Percentiles rank a stretch among this genome's conserved stretches.
These are phyloP conservation scores for Singerocomus rubriflavus DNA, from an alignment of 1,284 basidiomycete genomes.

Conservation along the genomic window DNA sequence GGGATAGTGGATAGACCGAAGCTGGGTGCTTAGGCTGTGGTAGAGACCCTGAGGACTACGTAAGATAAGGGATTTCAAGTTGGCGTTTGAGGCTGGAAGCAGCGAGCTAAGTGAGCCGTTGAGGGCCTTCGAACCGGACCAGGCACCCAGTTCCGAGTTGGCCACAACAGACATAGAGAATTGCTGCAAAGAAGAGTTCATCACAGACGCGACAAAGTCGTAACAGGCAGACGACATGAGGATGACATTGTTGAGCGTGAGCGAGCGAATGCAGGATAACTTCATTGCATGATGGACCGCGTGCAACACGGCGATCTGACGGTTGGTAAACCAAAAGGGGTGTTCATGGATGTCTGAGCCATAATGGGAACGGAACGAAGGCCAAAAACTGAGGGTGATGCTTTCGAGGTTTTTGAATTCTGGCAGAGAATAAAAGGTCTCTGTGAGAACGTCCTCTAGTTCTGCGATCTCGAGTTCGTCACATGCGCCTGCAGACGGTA, in stretches of 20 bases:
- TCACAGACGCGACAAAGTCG: conserved; percentile 27
- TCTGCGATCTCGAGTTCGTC: conserved; percentile 33
- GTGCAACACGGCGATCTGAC: conserved; percentile 27
- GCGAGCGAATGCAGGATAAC: conserved; percentile 22
- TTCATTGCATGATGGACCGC: conserved; percentile 25
- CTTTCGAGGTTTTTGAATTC: conserved; percentile 22
- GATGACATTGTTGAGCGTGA: conserved; percentile 28
- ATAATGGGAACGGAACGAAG: conserved; percentile 28
- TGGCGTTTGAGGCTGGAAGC: conserved; percentile 22
- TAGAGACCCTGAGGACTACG: conserved; percentile 31
- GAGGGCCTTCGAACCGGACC: conserved; percentile 32
- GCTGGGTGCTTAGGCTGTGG: conserved; percentile 25
- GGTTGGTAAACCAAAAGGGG: conserved; percentile 32
- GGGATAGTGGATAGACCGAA: conserved; percentile 23
- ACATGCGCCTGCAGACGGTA: conserved; percentile 14
- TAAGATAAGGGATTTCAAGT: conserved; percentile 23
- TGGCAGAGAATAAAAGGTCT: conserved; percentile 25
- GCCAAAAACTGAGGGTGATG: conserved; percentile 31
- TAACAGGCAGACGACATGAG: conserved; percentile 26
- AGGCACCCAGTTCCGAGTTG: conserved; percentile 28
- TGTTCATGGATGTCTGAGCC: conserved; percentile 28
- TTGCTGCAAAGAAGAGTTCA: conserved; percentile 28
- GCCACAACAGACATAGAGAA: conserved; percentile 31
- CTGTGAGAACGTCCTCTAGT: conserved; percentile 30
- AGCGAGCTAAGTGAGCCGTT: conserved; percentile 28